Conservation (phyloP, 129 eudicot species). For the Arctium lappa region DNA sequence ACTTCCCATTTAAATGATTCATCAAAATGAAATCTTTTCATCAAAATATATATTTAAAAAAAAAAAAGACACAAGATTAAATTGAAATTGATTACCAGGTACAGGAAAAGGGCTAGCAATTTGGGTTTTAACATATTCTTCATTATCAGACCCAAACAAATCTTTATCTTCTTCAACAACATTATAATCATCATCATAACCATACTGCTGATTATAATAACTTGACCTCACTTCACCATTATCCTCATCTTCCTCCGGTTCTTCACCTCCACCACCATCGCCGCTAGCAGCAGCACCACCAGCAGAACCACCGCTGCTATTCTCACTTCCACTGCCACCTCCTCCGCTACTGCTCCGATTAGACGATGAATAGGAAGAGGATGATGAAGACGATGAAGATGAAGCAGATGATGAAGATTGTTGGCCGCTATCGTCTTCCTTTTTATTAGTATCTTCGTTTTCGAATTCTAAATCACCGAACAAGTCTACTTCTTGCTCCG, state of each 20-base stretch:
- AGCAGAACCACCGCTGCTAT: slow-evolving; percentile 32
- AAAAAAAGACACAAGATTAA: neutral
- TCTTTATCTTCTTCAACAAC: slow-evolving; percentile 51
- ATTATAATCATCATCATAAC: slow-evolving; percentile 51
- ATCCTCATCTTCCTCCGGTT: slow-evolving; percentile 40
- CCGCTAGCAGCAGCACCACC: slow-evolving; percentile 25
- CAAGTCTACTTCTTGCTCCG: slow-evolving; percentile 62
- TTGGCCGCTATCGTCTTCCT: slow-evolving; percentile 31
- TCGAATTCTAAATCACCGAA: slow-evolving; percentile 56
- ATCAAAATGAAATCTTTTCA: neutral
- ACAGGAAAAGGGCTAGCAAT: slow-evolving; percentile 71
- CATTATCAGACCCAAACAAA: slow-evolving; percentile 96
- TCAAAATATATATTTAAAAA: neutral
- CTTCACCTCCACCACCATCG: slow-evolving; percentile 17
- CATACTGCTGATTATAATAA: slow-evolving; percentile 20
- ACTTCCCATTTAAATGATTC: neutral
- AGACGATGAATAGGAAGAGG: slow-evolving; percentile 62
- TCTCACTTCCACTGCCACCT: slow-evolving; percentile 21
- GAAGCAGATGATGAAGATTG: slow-evolving; percentile 63
- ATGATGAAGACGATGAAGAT: slow-evolving; percentile 58
- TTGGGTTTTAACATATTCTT: slow-evolving; percentile 70
- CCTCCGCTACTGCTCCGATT: slow-evolving; percentile 51
- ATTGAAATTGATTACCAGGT: slow-evolving; percentile 52
- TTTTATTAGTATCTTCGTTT: slow-evolving; percentile 27
- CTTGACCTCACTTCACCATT: slow-evolving; percentile 66